Percentiles rank a stretch among this genome's conserved stretches.
These are phyloP conservation scores for Acrocalymma vagum DNA, from an alignment of 2,329 filamentous ascomycete species.

Conservation along the genomic window DNA sequence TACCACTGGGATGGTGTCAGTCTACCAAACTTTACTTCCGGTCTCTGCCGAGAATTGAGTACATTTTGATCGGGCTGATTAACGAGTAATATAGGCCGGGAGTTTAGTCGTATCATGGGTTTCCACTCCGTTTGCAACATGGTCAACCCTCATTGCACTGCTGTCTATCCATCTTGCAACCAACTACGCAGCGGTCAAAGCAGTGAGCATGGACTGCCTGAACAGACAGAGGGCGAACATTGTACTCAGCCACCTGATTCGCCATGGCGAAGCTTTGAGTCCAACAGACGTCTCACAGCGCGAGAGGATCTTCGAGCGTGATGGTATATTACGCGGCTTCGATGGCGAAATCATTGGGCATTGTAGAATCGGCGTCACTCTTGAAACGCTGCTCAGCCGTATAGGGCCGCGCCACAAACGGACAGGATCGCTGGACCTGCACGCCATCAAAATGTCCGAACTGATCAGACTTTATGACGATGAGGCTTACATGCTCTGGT, in stretches of 20 bases:
- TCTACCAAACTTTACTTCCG: no score
- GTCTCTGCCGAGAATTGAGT: no score
- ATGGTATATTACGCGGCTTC: constrained; percentile 70
- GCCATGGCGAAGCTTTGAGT: constrained; percentile 59
- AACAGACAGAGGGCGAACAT: constrained; percentile 89
- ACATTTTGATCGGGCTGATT: constrained; percentile 20
- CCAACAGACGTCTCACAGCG: constrained; percentile 70
- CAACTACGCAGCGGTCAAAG: constrained; percentile 85
- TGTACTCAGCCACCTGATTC: constrained; percentile 65
- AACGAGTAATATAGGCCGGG: constrained; percentile 62
- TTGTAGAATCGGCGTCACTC: constrained; percentile 62
- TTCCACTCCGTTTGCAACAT: constrained; percentile 75
- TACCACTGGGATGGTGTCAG: no score
- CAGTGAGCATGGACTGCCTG: constrained; percentile 82
- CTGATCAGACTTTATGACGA: constrained; percentile 61
- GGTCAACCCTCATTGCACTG: constrained; percentile 74
- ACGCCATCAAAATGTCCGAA: constrained; percentile 51
- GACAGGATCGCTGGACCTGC: constrained; percentile 35
- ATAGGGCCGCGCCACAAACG: constrained; percentile 31
- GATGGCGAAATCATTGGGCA: constrained; percentile 58
- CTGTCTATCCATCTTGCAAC: constrained; percentile 80
- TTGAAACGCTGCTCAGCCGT: constrained; percentile 46
- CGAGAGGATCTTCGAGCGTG: constrained; percentile 68
- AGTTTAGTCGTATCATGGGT: constrained; percentile 82
- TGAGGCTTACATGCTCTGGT: constrained; percentile 70